Base-by-base conservation (phyloP, 768 basidiomycete genomes). In the Russula compacta region DNA sequence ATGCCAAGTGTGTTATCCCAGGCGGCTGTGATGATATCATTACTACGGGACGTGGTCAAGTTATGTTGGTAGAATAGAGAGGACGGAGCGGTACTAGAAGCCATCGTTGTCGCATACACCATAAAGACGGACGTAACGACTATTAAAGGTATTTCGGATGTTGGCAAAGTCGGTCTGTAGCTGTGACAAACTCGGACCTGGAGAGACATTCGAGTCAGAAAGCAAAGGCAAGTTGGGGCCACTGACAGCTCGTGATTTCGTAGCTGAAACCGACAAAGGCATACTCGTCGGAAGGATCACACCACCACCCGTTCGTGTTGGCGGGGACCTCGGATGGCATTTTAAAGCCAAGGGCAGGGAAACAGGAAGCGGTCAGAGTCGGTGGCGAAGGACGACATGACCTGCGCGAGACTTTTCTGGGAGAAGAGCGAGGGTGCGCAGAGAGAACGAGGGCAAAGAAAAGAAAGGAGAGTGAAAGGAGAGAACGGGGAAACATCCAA, bases 261-360 rank as follows among this genome's bases (percentile, higher is more conserved):
- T 89, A 90, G 69, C 85, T 85, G 72, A 89, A 85, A 0, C 87
- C 88, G 48, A 89, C 71, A 68, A 89, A 89, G 0, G 80, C 87
- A 65, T 89, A 89, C 69, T 90, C 87, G 0, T 79, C 80, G 54
- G 72, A 70, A 39, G 72, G 68, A 56, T 79, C 68, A 68, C 87
- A 90, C 87, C 86, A 75, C 74, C 74, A 75, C 19, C 56, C 56
- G 7, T 60, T 59, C 44, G 59, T 63, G 59, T 67, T 58, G 1
- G 70, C 58, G 0, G 85, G 84, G 8, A 80, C 69, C 1, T 67
- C 44, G 0, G 69, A 67, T 6, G 87, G 87, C 83, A 83, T 87
- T 8, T 64, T 70, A 66, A 86, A 87, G 3, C 74, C 67, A 38
- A 76, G 60, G 12, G 72, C 71, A 32, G 75, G 77, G 65, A 73